phyloP scores from a whole-genome alignment of 1,284 basidiomycete species.

The Termitomyces sp. region DNA sequence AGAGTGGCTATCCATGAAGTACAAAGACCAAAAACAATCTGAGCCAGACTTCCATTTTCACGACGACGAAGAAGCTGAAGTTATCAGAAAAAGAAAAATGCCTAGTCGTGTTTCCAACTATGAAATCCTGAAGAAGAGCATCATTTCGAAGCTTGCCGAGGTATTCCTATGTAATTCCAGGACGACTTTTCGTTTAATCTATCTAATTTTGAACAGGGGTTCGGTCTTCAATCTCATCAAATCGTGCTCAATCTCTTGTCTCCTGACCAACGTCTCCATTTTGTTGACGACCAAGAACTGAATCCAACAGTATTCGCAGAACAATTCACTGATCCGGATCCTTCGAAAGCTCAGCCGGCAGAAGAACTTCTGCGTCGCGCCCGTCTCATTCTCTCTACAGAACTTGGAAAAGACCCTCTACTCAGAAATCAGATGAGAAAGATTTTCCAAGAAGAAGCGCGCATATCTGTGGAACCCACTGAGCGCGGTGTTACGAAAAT shows the following conservation, averaged over 20 bases:
- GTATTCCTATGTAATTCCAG: slow-evolving; percentile 34
- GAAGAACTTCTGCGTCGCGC: slow-evolving; percentile 71
- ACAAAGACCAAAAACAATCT: slow-evolving; percentile 72
- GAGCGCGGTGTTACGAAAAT: slow-evolving; percentile 90
- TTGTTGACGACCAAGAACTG: slow-evolving; percentile 76
- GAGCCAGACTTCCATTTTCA: slow-evolving; percentile 59
- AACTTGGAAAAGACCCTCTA: slow-evolving; percentile 90
- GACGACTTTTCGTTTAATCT: neutral
- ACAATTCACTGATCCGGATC: slow-evolving; percentile 69
- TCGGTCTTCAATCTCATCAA: slow-evolving; percentile 75
- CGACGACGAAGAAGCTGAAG: slow-evolving; percentile 58
- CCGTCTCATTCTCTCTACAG: slow-evolving; percentile 82
- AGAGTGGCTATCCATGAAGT: slow-evolving; percentile 88
- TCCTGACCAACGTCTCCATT: slow-evolving; percentile 51
- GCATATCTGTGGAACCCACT: slow-evolving; percentile 84
- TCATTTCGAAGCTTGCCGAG: slow-evolving; percentile 72
- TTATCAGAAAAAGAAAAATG: slow-evolving; percentile 65
- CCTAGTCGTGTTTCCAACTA: slow-evolving; percentile 86
- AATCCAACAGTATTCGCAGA: slow-evolving; percentile 72
- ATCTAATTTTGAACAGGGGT: slow-evolving; percentile 45
- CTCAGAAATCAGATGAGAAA: slow-evolving; percentile 79
- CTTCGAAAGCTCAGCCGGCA: slow-evolving; percentile 46
- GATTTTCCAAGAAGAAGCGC: slow-evolving; percentile 72
- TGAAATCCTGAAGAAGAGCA: slow-evolving; percentile 78
- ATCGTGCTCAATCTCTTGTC: slow-evolving; percentile 77